Evolutionary conservation across 2,329 filamentous ascomycete species (phyloP).

Genomic region (Fusarium verticillioides): DNA sequence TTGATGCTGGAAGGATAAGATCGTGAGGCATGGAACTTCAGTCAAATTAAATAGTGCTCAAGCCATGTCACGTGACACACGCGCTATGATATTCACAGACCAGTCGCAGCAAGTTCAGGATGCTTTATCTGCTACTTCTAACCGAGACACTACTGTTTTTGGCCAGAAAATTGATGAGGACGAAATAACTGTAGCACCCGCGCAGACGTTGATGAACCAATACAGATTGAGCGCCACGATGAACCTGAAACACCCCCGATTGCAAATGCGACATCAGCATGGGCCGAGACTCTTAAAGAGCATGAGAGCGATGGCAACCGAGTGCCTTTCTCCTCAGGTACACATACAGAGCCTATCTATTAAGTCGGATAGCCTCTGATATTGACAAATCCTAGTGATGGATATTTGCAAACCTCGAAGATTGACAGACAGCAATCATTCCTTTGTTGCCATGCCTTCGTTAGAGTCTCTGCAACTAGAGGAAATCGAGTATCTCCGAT

Average conservation of each 20-base stretch:
- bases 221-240: rapidly evolving
- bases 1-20: no score
- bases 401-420: background rate
- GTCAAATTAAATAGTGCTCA: background rate
- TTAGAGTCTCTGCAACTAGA: background rate
- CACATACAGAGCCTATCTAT: rapidly evolving
- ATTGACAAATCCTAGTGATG: background rate
- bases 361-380: no score
- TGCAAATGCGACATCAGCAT: background rate
- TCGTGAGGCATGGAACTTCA: background rate
- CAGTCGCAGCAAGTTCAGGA: background rate
- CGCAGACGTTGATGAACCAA: background rate
- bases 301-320: background rate
- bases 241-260: background rate
- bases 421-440: background rate
- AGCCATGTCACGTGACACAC: background rate
- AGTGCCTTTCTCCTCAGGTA: background rate
- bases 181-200: background rate
- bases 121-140: background rate
- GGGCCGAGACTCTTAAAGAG: background rate
- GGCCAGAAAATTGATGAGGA: background rate
- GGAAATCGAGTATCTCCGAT: background rate
- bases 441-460: background rate
- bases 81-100: no score
- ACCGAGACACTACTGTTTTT: background rate